Base-by-base conservation (phyloP, 1,139 yeast species). In the Pichia norvegensis region DNA sequence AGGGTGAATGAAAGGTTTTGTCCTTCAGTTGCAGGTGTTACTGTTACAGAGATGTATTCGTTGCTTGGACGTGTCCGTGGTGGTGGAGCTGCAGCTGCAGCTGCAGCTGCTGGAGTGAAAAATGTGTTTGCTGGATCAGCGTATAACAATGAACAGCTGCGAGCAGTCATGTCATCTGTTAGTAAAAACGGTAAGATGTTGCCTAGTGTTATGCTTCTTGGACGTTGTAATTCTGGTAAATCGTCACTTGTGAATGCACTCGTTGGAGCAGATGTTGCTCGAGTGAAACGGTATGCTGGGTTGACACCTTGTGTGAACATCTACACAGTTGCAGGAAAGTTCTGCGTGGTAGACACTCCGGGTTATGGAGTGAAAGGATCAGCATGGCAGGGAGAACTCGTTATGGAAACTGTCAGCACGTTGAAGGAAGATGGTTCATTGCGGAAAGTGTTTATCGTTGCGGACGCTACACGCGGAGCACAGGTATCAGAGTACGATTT, bases 201-300 rank as follows among this genome's bases (percentile, higher is more conserved):
- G 5, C 29, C 29, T 5, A 27, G n/a, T 2, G 29, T 86, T 3
- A 67, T 83, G 8, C 70, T 87, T 38, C 58, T 87, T 44, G 96
- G 96, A 0, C 76, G 85, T 52, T 82, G 95, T 43, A 87, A 87
- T 56, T 87, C 79, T 1, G 97, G 97, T 0, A 87, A 87, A 59
- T 85, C 95, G 0, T 78, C 94, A 0, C 63, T 87, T 36, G 67
- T 87, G 36, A 84, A 85, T 55, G 75, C 29, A 27, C 29, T 36
- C 4, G 22, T 21, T 22, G 29, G 29, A 3, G 6, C 19, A 49
- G 7, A 43, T 29, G 17, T 59, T 45, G 66, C 67, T 1, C 50
- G 59, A 22, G 66, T 62, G 23, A 63, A 60, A 42, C 56, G 63
- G 6, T 52, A 59, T 2, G 87, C 88, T 0, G 95, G 95, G 1